Evolutionary conservation across 1,139 yeast species (phyloP).

Genomic region (Yamadazyma songkhlaensis): DNA sequence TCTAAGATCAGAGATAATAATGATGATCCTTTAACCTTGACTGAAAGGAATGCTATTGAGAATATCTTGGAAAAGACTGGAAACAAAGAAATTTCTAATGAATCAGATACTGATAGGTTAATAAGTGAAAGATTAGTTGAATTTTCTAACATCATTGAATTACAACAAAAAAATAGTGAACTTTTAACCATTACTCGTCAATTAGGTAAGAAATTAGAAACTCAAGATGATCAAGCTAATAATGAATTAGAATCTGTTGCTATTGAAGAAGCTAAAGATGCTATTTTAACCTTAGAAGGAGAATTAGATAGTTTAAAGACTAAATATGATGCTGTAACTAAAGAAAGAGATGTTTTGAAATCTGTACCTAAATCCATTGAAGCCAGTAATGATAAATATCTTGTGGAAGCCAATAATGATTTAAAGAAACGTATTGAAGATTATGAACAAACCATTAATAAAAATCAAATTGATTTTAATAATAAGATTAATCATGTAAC

Average conservation of each 20-base stretch:
- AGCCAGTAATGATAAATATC: conserved; percentile 17
- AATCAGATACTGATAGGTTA: conserved; percentile 66
- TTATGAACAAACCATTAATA: conserved; percentile 27
- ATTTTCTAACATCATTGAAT: conserved; percentile 63
- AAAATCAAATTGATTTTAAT: conserved; percentile 28
- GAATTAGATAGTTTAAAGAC: conserved; percentile 52
- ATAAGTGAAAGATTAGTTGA: conserved; percentile 73
- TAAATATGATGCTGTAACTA: conserved; percentile 50
- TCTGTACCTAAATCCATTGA: conserved; percentile 16
- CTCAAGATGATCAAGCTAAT: conserved; percentile 40
- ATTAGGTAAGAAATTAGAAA: conserved; percentile 68
- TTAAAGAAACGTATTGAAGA: conserved; percentile 27
- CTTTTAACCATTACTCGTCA: conserved; percentile 65
- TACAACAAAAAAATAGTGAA: conserved; percentile 73
- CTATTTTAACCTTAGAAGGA: conserved; percentile 64
- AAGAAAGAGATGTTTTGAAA: conserved; percentile 68
- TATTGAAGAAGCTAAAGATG: conserved; percentile 71
- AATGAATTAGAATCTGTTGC: conserved; percentile 53
- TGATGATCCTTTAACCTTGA: conserved; percentile 54
- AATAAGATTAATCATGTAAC: conserved; percentile 24
- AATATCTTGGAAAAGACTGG: conserved; percentile 39
- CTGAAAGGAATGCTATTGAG: conserved; percentile 56
- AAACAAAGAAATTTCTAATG: conserved; percentile 22
- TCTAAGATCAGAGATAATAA: conserved; percentile 52
- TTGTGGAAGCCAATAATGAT: conserved; percentile 27